A percentile compares a stretch with the other conserved stretches of the same genome.
Conservation (phyloP, 2,329 filamentous ascomycete species). For the Neurospora crassa region DNA sequence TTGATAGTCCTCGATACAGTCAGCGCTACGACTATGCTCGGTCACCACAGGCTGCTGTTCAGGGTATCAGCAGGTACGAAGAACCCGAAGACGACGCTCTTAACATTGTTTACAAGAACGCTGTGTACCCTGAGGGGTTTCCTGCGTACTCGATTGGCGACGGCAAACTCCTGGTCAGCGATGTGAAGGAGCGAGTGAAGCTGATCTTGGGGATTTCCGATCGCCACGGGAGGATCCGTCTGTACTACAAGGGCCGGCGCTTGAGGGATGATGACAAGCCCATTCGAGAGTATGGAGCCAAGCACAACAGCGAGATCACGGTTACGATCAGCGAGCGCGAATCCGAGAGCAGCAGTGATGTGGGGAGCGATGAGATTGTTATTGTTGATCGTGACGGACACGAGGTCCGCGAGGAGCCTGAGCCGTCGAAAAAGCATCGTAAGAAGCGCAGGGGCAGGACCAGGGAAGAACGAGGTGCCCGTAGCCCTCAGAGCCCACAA, state of each 20-base stretch:
- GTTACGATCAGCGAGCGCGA: constrained; percentile 39
- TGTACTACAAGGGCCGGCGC: constrained; percentile 65
- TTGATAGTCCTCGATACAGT: constrained; percentile 31
- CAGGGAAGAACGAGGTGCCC: constrained; percentile 9
- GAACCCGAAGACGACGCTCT: constrained; percentile 51
- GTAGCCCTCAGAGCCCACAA: constrained; percentile 25
- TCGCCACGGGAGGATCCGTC: constrained; percentile 45
- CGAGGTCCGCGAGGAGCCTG: constrained; percentile 34
- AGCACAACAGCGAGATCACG: constrained; percentile 52
- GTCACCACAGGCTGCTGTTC: constrained; percentile 18
- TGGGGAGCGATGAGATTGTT: constrained; percentile 33
- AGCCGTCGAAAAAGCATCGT: constrained; percentile 34
- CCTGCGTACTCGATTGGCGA: constrained; percentile 67
- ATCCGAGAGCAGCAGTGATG: constrained; percentile 22
- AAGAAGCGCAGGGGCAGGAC: constrained; percentile 30
- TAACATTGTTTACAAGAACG: constrained; percentile 57
- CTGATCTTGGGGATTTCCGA: constrained; percentile 55
- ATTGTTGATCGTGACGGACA: constrained; percentile 27
- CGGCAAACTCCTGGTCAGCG: constrained; percentile 57
- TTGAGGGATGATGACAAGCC: constrained; percentile 53
- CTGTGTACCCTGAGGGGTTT: constrained; percentile 61
- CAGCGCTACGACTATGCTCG: not conserved
- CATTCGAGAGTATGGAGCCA: constrained; percentile 50
- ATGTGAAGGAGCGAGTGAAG: constrained; percentile 58
- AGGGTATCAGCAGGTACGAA: not conserved